phyloP scores from a whole-genome alignment of 495 filamentous ascomycete genomes.

The Penicillium antarcticum region DNA sequence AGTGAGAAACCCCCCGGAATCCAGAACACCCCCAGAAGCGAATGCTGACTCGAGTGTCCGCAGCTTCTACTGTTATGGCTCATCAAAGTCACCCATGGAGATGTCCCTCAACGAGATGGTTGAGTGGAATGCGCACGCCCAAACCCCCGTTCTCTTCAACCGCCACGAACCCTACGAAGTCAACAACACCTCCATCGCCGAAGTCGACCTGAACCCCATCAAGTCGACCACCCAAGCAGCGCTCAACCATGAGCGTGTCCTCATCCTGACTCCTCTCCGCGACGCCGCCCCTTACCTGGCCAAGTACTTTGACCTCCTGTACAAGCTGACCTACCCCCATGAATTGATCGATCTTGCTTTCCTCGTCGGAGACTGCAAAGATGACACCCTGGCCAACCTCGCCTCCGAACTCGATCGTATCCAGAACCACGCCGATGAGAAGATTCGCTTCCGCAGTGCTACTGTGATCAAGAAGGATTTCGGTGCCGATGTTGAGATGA shows the following conservation, averaged over 20 bases:
- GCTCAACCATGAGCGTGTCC: constrained; percentile 79
- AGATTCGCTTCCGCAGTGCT: constrained; percentile 76
- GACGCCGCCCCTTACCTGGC: constrained; percentile 78
- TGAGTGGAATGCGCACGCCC: constrained; percentile 81
- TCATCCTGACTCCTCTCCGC: constrained; percentile 90
- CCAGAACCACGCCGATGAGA: constrained; percentile 72
- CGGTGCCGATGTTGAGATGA: constrained; percentile 62
- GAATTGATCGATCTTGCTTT: constrained; percentile 93
- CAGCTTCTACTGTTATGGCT: constrained; percentile 97
- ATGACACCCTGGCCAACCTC: constrained; percentile 83
- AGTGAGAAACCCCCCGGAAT: constrained; percentile 48
- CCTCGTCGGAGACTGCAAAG: constrained; percentile 84
- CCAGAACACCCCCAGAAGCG: background rate
- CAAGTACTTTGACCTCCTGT: constrained; percentile 91
- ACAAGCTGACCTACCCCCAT: constrained; percentile 90
- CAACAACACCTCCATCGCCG: constrained; percentile 73
- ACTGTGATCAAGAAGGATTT: constrained; percentile 89
- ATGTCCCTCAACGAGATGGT: constrained; percentile 89
- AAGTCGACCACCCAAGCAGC: constrained; percentile 75
- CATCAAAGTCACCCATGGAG: constrained; percentile 86
- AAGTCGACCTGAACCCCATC: constrained; percentile 81
- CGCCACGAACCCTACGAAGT: constrained; percentile 83
- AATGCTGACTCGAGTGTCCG: constrained; percentile 16
- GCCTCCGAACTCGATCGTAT: constrained; percentile 81
- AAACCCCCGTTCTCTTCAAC: constrained; percentile 94